Base-by-base conservation (phyloP, 2,329 filamentous ascomycete genomes). In the Fusarium pseudograminearum region DNA sequence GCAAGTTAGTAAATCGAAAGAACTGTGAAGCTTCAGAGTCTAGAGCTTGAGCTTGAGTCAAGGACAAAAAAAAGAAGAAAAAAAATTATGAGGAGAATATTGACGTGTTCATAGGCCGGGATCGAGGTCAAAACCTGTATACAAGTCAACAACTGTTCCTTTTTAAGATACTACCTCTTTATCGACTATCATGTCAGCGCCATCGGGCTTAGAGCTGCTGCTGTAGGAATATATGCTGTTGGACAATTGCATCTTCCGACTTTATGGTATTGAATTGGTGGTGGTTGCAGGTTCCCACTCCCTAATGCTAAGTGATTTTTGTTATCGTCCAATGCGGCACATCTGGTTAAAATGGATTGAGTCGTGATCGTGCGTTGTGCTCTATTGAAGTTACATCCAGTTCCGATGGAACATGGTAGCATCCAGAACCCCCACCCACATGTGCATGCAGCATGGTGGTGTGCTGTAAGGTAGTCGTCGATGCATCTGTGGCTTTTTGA, bases 141-240 rank as follows among this genome's bases (percentile, higher is more conserved):
- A 34, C 54, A 31, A 50, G 57, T 46, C 46, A 45, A 46, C 45
- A 40, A 24, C 20, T 41, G 18, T 26, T 28, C 30, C 36, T 31
- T 44, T n/a, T 30, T 18, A 50, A 11, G 31, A 42, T 16, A 51
- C 48, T 40, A 38, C 15, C 30, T 52, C 48, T 65, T 55, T 55
- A 58, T 65, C 41, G 86, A 92, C 63, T 81, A 93, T 30, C 93
- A 96, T 73, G 91, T 96, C 42, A 88, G 87, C 22, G 89, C 90
- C 1, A 93, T 97, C 65, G 93, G 93, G 0, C 95, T 97, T 73
- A 90, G 90, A 1, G 89, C 91, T 36, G 92, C 90, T 2, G 90
- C 91, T 3, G 74, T 90, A n/a, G 77, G 92, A 78, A 84, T 91
- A 45, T 83, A 93, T 83, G 86, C 86, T 1, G 87, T 92, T 1